Conservation (phyloP, 2,329 filamentous ascomycete species). For the Lachnellula subtilissima region DNA sequence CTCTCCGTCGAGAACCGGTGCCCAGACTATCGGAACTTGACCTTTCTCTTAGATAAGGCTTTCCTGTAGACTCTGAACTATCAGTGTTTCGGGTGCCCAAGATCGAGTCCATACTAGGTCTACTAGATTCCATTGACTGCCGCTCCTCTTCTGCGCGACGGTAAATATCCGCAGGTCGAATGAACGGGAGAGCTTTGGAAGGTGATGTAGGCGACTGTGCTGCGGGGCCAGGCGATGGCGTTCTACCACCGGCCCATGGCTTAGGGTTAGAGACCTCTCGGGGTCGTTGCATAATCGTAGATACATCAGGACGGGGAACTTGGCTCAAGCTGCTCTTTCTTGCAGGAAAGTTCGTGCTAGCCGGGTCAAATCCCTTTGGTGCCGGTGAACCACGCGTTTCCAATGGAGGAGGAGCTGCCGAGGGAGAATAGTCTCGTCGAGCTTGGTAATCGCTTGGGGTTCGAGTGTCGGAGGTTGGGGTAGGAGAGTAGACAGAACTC, state of each 20-base stretch:
- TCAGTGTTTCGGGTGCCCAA: constrained; percentile 28
- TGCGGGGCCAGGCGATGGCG: constrained; percentile 36
- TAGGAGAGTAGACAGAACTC: constrained; percentile 10
- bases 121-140: constrained; percentile 51
- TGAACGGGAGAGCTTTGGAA: constrained; percentile 55
- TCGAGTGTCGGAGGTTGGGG: constrained; percentile 23
- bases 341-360: constrained; percentile 47
- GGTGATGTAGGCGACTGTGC: constrained; percentile 32
- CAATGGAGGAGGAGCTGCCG: constrained; percentile 46
- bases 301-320: constrained; percentile 32
- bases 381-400: constrained; percentile 38
- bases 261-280: constrained; percentile 17
- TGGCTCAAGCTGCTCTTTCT: constrained; percentile 59
- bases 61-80: constrained; percentile 21
- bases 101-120: constrained; percentile 52
- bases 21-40: constrained; percentile 23
- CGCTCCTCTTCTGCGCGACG: constrained; percentile 64
- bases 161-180: constrained; percentile 74
- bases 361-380: constrained; percentile 31
- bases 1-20: constrained; percentile 9
- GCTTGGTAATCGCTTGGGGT: constrained; percentile 33
- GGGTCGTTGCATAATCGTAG: constrained; percentile 9
- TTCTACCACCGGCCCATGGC: constrained; percentile 31
- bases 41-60: constrained; percentile 19
- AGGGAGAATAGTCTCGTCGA: constrained; percentile 47